phyloP scores from a whole-genome alignment of 164 flowering plant genomes.

The Vitis cinerea region DNA sequence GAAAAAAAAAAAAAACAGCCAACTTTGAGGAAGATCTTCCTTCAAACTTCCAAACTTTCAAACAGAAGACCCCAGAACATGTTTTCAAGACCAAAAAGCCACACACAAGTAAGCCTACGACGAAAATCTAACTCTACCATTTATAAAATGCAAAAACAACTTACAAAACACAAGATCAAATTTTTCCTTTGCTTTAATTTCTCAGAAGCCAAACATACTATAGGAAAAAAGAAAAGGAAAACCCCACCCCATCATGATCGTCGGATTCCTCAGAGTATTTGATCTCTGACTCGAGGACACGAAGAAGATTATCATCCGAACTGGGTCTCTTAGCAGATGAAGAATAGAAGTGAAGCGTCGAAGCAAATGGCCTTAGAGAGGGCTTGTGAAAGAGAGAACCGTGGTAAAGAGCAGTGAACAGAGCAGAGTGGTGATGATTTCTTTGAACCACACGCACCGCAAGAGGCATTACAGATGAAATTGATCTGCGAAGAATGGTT shows the following conservation, averaged over 20 bases:
- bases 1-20: no score
- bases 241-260: conserved; percentile 41
- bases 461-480: conserved; percentile 35
- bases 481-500: conserved; percentile 49
- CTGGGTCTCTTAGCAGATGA: conserved; percentile 19
- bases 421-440: conserved; percentile 27
- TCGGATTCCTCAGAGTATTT: conserved; percentile 49
- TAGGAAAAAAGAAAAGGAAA: neutral
- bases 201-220: neutral
- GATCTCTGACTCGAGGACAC: conserved; percentile 61
- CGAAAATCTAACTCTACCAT: no score
- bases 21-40: no score
- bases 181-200: no score
- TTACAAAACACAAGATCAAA: no score
- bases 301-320: conserved; percentile 48
- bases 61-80: no score
- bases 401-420: conserved; percentile 33
- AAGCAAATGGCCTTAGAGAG: conserved; percentile 8
- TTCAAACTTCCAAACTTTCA: no score
- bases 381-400: conserved; percentile 12
- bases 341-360: conserved; percentile 25
- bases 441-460: conserved; percentile 30
- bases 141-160: no score
- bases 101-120: no score
- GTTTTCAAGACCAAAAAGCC: no score